These are phyloP conservation scores for Fusarium chlamydosporum DNA, from an alignment of 2,329 filamentous ascomycete genomes.

Conservation along the genomic window DNA sequence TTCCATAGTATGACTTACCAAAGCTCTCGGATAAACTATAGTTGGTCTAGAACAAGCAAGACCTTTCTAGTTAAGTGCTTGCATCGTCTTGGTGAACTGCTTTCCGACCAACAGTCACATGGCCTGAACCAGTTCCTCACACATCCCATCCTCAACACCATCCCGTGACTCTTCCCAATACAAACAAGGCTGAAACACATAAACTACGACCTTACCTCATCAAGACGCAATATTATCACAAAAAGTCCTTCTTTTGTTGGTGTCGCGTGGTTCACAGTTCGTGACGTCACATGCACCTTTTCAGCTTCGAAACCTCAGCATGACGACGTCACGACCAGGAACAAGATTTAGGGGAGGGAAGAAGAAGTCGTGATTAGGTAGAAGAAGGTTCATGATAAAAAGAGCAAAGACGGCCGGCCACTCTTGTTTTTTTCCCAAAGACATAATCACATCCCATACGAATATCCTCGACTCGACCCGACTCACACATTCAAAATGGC, in stretches of 20 bases:
- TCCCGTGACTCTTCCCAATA: constrained; percentile 6
- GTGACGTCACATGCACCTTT: constrained; percentile 50
- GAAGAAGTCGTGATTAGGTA: constrained; percentile 2
- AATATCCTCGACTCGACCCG: neutral
- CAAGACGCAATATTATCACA: constrained; percentile 34
- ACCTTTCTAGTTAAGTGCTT: neutral
- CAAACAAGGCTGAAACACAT: neutral
- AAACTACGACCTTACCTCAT: constrained; percentile 27
- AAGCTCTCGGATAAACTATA: too few species aligned
- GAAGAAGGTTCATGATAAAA: constrained; percentile 8
- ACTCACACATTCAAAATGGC: constrained; percentile 49
- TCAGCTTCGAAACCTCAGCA: constrained; percentile 36
- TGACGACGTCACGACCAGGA: constrained; percentile 51
- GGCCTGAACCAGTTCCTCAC: neutral
- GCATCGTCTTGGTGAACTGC: neutral
- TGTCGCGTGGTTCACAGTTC: constrained; percentile 41
- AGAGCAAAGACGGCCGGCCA: neutral
- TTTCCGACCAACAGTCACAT: constrained; percentile 6
- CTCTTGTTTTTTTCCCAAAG: neutral
- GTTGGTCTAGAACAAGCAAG: neutral
- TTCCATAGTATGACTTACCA: too few species aligned
- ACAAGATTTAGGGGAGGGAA: constrained; percentile 22
- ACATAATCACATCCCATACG: neutral
- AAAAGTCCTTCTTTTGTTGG: neutral
- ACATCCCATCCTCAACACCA: neutral